Percentiles rank a stretch among this genome's conserved stretches.
phyloP scores from a whole-genome alignment of 805 yeast species.

The Cyberlindnera mycetangii region DNA sequence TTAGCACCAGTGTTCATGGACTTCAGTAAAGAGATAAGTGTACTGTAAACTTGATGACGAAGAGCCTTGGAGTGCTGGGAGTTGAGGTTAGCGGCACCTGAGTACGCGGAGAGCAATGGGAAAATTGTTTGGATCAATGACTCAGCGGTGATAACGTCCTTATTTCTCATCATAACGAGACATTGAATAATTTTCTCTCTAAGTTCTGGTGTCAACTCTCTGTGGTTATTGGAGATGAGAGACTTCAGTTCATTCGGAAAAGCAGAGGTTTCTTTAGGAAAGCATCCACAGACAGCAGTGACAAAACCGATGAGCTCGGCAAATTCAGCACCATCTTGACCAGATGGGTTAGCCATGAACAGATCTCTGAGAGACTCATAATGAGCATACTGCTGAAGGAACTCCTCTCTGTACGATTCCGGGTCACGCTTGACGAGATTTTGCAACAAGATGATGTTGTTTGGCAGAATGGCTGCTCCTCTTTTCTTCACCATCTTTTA shows the following conservation, averaged over 20 bases:
- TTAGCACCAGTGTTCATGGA: constrained; percentile 84
- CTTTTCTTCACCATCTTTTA: constrained; percentile 77
- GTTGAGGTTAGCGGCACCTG: constrained; percentile 42
- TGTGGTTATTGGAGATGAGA: constrained; percentile 71
- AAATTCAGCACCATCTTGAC: constrained; percentile 52
- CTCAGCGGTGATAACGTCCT: constrained; percentile 75
- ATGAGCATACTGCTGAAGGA: constrained; percentile 87
- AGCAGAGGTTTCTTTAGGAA: constrained; percentile 79
- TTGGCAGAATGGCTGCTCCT: constrained; percentile 92
- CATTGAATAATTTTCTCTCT: constrained; percentile 91
- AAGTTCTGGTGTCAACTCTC: constrained; percentile 76
- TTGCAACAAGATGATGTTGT: constrained; percentile 86
- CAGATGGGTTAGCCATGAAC: constrained; percentile 61
- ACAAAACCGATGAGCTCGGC: constrained; percentile 86
- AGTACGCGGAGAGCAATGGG: constrained; percentile 75
- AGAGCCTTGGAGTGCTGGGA: constrained; percentile 73
- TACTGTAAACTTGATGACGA: constrained; percentile 77
- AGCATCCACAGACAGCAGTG: constrained; percentile 87
- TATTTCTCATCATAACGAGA: constrained; percentile 86
- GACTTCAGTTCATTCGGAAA: constrained; percentile 80
- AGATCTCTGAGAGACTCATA: constrained; percentile 89
- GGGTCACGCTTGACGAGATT: constrained; percentile 94
- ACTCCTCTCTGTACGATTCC: constrained; percentile 90
- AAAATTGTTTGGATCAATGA: constrained; percentile 79
- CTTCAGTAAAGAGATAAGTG: constrained; percentile 75